Evolutionary conservation across 352 stramenopile genomes (phyloP).

Genomic region (Sclerospora graminicola): DNA sequence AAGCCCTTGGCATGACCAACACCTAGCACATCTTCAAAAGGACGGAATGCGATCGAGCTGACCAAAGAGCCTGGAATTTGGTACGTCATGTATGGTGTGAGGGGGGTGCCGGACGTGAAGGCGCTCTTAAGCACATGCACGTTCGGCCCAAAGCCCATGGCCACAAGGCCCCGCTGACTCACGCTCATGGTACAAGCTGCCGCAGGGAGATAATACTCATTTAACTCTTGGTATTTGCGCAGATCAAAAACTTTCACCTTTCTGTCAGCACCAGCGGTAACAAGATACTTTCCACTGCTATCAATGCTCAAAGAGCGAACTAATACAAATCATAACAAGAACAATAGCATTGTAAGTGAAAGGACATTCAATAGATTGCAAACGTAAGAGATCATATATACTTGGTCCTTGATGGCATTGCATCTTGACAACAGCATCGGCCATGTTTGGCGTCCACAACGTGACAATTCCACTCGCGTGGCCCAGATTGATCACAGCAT

Average conservation of each 20-base stretch:
- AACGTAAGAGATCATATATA: constrained; percentile 11
- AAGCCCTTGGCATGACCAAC: constrained; percentile 88
- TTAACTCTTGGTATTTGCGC: constrained; percentile 92
- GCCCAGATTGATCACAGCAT: constrained; percentile 93
- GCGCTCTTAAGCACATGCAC: constrained; percentile 89
- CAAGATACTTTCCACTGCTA: constrained; percentile 91
- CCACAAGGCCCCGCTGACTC: constrained; percentile 92
- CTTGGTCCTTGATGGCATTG: constrained; percentile 94
- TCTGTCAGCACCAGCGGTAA: constrained; percentile 90
- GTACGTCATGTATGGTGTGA: constrained; percentile 88
- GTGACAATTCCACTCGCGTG: constrained; percentile 97
- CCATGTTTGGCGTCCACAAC: constrained; percentile 94
- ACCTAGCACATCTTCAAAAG: constrained; percentile 96
- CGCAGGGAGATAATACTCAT: constrained; percentile 87
- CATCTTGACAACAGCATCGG: constrained; percentile 93
- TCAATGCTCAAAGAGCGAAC: constrained; percentile 90
- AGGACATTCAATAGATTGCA: no score
- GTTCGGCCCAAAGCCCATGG: constrained; percentile 87
- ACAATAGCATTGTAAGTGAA: constrained; percentile 3
- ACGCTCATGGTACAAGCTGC: constrained; percentile 90
- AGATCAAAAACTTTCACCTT: constrained; percentile 97
- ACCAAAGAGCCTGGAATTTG: constrained; percentile 75
- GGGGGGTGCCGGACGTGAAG: constrained; percentile 46
- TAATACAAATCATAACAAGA: constrained; percentile 16
- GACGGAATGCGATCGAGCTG: constrained; percentile 90